These are phyloP conservation scores for Ogataea henricii DNA, from an alignment of 805 yeast species.

Conservation along the genomic window DNA sequence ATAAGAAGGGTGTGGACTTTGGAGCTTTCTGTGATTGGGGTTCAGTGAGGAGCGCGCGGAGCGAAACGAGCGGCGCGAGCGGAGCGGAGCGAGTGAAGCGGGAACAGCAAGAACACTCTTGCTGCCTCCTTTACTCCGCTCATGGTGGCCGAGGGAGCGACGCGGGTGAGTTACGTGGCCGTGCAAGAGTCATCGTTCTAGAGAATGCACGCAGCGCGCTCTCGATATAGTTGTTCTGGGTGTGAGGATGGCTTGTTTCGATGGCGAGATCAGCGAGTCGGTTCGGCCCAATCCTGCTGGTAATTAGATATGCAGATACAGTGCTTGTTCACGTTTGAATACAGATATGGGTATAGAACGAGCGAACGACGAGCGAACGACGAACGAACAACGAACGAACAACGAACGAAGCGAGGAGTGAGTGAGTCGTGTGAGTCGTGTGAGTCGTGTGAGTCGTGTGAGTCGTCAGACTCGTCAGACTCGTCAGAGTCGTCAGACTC, in stretches of 20 bases:
- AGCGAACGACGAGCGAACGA: neutral
- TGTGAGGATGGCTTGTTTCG: too few species aligned
- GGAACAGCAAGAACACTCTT: too few species aligned
- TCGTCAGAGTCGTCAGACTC: too few species aligned
- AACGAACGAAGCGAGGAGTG: neutral
- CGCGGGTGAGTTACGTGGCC: too few species aligned
- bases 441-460: too few species aligned
- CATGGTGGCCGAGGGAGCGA: too few species aligned
- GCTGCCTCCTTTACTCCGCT: too few species aligned
- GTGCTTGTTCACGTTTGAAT: neutral
- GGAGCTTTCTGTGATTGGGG: conserved; percentile 88
- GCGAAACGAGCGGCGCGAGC: neutral
- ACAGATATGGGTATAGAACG: neutral
- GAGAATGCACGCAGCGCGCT: too few species aligned
- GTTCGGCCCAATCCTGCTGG: neutral
- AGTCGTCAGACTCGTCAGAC: too few species aligned
- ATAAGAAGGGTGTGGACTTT: conserved; percentile 96
- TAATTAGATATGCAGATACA: conserved; percentile 1
- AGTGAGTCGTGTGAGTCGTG: neutral
- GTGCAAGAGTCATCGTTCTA: too few species aligned
- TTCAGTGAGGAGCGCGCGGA: conserved; percentile 45
- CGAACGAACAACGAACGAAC: neutral
- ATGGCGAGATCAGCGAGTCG: too few species aligned
- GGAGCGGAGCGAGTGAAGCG: neutral
- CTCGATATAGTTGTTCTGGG: too few species aligned